Conservation (phyloP, 352 stramenopile species). For the Aphanomyces astaci region DNA sequence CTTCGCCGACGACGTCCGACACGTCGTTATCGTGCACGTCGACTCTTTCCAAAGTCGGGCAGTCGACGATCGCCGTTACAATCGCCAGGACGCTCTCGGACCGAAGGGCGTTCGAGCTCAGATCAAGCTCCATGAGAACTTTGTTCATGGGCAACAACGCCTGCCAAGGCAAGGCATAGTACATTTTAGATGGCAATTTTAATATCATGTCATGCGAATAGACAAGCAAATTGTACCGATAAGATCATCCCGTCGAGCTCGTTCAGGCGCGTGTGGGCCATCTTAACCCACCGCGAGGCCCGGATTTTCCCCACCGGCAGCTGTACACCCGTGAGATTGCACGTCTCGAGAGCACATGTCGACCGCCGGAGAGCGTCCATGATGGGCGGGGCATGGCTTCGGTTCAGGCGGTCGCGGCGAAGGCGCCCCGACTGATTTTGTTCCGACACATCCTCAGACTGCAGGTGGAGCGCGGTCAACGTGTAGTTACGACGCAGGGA, state of each 20-base stretch:
- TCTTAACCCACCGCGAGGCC: conserved; percentile 46
- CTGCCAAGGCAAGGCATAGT: background rate
- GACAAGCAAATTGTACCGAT: too few species aligned
- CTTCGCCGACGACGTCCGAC: conserved; percentile 48
- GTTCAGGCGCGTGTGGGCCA: conserved; percentile 32
- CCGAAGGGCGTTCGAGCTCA: conserved; percentile 52
- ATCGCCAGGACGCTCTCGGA: conserved; percentile 46
- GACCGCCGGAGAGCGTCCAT: conserved; percentile 39
- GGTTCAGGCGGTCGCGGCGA: conserved; percentile 49
- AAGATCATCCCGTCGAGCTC: conserved; percentile 62
- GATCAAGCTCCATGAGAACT: conserved; percentile 51
- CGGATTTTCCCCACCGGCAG: conserved; percentile 58
- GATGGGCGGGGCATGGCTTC: conserved; percentile 41
- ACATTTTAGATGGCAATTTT: too few species aligned
- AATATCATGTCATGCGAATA: too few species aligned
- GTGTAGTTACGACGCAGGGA: conserved; percentile 22
- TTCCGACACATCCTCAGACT: conserved; percentile 60
- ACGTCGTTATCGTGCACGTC: conserved; percentile 51
- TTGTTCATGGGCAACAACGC: conserved; percentile 47
- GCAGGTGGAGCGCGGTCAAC: conserved; percentile 39
- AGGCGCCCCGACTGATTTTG: conserved; percentile 44
- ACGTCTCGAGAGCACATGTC: conserved; percentile 42
- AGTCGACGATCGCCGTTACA: conserved; percentile 43
- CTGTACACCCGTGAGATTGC: conserved; percentile 36
- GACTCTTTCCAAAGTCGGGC: conserved; percentile 43